Evolutionary conservation across 176 grass and related monocot genomes (phyloP).

Genomic region (Guadua angustifolia): DNA sequence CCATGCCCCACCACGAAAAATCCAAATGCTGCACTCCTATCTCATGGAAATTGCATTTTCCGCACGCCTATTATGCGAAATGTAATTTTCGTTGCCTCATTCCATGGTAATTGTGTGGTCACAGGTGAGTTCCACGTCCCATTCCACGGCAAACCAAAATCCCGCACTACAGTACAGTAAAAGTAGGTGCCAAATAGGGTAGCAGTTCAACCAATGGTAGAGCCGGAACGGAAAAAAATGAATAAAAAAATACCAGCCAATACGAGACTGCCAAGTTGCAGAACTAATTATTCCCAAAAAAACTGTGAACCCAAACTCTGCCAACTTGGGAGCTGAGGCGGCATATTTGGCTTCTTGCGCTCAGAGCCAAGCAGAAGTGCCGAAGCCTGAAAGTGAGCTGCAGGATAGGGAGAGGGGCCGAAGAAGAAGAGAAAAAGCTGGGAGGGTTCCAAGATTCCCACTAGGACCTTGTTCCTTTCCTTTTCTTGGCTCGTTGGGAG

Average conservation of each 20-base stretch:
- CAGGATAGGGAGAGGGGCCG: constrained; percentile 24
- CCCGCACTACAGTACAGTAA: no score
- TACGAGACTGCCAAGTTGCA: constrained; percentile 23
- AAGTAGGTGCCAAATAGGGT: no score
- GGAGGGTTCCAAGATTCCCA: constrained; percentile 31
- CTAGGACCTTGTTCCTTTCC: constrained; percentile 14
- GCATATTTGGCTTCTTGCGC: constrained; percentile 26
- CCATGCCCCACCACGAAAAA: no score
- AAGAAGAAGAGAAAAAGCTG: constrained; percentile 14
- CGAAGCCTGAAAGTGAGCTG: constrained; percentile 50
- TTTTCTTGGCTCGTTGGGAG: constrained; percentile 27
- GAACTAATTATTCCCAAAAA: constrained; percentile 31
- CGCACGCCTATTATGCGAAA: no score
- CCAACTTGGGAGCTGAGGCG: constrained; percentile 22
- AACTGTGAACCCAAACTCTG: background rate
- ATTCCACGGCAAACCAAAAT: no score
- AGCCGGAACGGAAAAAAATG: background rate
- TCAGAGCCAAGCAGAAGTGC: constrained; percentile 36
- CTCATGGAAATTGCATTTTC: no score
- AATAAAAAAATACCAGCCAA: background rate
- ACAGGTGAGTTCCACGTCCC: no score
- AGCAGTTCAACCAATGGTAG: no score
- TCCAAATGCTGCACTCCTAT: no score
- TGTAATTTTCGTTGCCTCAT: no score
- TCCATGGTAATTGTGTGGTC: no score